Evolutionary conservation across 768 basidiomycete species (phyloP).

Genomic region (Podaxis mareebaensis): DNA sequence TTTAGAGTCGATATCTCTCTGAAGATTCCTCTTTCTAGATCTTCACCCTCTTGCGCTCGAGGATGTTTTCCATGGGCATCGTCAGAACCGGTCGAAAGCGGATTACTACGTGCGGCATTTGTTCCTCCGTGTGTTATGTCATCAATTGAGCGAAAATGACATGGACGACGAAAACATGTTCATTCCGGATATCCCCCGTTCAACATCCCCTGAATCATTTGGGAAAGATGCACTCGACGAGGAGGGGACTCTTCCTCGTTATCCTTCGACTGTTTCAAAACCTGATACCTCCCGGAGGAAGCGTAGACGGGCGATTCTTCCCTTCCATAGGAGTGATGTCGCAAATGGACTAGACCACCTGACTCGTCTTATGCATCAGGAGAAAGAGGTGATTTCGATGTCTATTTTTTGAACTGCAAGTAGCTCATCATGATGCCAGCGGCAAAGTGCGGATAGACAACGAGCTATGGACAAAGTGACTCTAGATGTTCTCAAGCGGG

Average conservation of each 20-base stretch:
- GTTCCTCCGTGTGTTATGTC: slow-evolving; percentile 68
- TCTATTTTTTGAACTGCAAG: background rate
- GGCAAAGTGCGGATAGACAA: slow-evolving; percentile 20
- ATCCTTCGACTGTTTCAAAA: background rate
- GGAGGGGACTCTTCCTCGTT: slow-evolving; percentile 1
- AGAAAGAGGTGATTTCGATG: slow-evolving; percentile 24
- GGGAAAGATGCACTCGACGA: slow-evolving; percentile 16
- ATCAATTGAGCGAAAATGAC: slow-evolving; percentile 43
- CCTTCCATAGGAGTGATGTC: slow-evolving; percentile 23
- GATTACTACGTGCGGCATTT: slow-evolving; percentile 74
- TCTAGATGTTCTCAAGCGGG: slow-evolving; percentile 34
- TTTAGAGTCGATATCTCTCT: background rate
- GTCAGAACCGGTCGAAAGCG: slow-evolving; percentile 60
- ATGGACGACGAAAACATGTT: slow-evolving; percentile 25
- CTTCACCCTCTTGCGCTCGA: slow-evolving; percentile 74
- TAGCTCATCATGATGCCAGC: slow-evolving; percentile 5
- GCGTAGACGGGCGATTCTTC: slow-evolving; percentile 23
- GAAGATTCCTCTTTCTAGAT: slow-evolving; percentile 34
- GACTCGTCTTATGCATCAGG: slow-evolving; percentile 24
- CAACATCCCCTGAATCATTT: slow-evolving; percentile 35
- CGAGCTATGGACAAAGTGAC: slow-evolving; percentile 23
- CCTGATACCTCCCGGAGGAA: background rate
- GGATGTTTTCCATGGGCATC: slow-evolving; percentile 60
- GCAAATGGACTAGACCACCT: slow-evolving; percentile 16
- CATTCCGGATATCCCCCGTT: slow-evolving; percentile 31